Evolutionary conservation across 2,329 filamentous ascomycete genomes (phyloP), one percentile per base, ranked within the genome.

Genomic region (Dothidotthia symphoricarpi): DNA sequence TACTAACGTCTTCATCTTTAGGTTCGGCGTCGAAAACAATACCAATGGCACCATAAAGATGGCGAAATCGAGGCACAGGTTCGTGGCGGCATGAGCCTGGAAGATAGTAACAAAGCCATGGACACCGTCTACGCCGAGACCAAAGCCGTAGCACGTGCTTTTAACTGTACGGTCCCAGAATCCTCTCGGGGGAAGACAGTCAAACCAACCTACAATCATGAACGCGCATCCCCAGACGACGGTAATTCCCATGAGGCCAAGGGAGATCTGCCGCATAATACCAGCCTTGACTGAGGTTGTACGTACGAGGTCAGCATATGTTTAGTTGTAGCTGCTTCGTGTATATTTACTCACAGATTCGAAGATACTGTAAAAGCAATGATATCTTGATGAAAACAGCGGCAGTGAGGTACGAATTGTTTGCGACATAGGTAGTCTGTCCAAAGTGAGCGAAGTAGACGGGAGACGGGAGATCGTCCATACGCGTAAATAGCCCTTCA

Each of bases 331-430:
- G 19, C 19, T 9, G 19, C 9, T 22, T 22, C 19, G 9, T 22
- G 19, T 5, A 5, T 5, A 14, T 4, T 14, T n/a, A 6, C 25
- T n/a, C 11, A 27, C 25, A 59, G 6, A 61, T 50, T 15, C 57
- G 57, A n/a, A 59, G 44, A 28, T 61, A 61, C 36, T 61, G 57
- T 12, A 52, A 24, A 9, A 61, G 42, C 14, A 61, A 44, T 2
- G 57, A 53, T 11, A 59, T 34, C 31, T 61, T 61, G 47, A 59
- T 57, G 27, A 59, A 13, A 9, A 48, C 45, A 4, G 51, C 53
- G 3, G 50, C 35, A 10, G 38, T 46, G 24, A 49, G 36, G 40
- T 59, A 61, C 4, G 47, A 26, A 9, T 43, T 39, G 14, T 55
- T 59, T 27, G 31, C 43, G 24, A 49, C 24, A 27, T 53, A 55